These are phyloP conservation scores for Mrakiaceae sp. DNA, from an alignment of 1,284 basidiomycete species.

Conservation along the genomic window DNA sequence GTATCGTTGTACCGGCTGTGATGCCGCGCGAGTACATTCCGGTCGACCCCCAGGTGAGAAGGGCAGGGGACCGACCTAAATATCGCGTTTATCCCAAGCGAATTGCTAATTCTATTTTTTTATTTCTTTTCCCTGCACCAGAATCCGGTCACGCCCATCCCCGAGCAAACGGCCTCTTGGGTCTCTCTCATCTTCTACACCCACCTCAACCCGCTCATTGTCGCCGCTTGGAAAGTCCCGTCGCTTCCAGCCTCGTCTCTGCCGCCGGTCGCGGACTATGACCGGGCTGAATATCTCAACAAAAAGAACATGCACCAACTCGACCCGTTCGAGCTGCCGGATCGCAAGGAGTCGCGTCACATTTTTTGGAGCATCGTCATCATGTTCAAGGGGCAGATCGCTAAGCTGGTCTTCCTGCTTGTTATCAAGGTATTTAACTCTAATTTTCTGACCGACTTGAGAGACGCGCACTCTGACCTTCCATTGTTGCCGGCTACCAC, in stretches of 20 bases:
- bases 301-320: conserved; percentile 29
- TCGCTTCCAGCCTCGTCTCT: conserved; percentile 32
- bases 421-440: conserved; percentile 21
- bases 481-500: too few relatives aligned
- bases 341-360: conserved; percentile 19
- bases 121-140: not conserved
- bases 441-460: too few relatives aligned
- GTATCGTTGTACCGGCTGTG: conserved; percentile 36
- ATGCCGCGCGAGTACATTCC: too few relatives aligned
- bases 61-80: too few relatives aligned
- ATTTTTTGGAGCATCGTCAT: conserved; percentile 24
- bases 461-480: too few relatives aligned
- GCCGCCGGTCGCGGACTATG: conserved; percentile 51
- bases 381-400: conserved; percentile 24
- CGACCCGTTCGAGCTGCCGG: conserved; percentile 29
- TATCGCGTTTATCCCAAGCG: too few relatives aligned
- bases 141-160: conserved; percentile 30
- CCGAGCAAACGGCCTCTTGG: conserved; percentile 53
- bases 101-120: too few relatives aligned
- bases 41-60: too few relatives aligned
- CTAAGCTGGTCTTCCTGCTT: conserved; percentile 20
- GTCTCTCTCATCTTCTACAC: conserved; percentile 47
- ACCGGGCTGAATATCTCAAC: conserved; percentile 39
- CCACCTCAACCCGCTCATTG: conserved; percentile 48
- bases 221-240: conserved; percentile 31